Evolutionary conservation across 208 protist species (phyloP).

Genomic region (Leptomonas seymouri): DNA sequence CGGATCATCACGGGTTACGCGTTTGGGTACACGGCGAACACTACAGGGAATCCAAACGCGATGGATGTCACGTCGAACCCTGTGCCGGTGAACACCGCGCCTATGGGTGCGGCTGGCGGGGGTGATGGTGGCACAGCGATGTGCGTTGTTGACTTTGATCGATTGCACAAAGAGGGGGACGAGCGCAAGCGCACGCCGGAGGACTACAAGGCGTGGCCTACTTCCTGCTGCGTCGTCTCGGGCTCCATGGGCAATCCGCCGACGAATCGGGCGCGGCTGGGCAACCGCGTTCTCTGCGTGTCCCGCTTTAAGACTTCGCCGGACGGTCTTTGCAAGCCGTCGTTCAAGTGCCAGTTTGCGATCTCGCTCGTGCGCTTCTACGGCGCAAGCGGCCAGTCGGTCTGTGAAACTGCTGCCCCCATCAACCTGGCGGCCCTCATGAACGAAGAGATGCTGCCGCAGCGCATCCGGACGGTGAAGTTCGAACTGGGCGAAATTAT

Average conservation of each 20-base stretch:
- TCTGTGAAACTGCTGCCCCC: constrained; percentile 26
- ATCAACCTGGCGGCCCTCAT: constrained; percentile 59
- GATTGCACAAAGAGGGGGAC: constrained; percentile 40
- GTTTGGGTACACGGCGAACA: constrained; percentile 68
- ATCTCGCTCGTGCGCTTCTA: constrained; percentile 48
- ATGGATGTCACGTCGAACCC: constrained; percentile 14
- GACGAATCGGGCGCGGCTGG: constrained; percentile 43
- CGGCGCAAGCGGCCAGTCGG: constrained; percentile 34
- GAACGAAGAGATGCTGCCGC: constrained; percentile 55
- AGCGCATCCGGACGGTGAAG: constrained; percentile 42
- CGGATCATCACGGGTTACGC: constrained; percentile 48
- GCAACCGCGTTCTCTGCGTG: constrained; percentile 51
- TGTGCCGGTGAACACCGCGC: constrained; percentile 15
- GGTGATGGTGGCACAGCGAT: constrained; percentile 6
- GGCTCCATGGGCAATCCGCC: constrained; percentile 26
- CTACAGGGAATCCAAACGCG: constrained; percentile 3
- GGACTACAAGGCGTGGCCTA: constrained; percentile 53
- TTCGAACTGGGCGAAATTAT: constrained; percentile 62
- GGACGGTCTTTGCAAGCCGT: constrained; percentile 74
- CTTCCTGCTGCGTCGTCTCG: constrained; percentile 66
- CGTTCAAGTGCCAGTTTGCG: constrained; percentile 66
- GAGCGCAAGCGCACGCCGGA: constrained; percentile 44
- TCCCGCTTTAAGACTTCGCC: constrained; percentile 71
- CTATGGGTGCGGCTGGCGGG: background rate
- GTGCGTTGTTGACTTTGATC: constrained; percentile 55